Base-by-base conservation (phyloP, 805 yeast species). In the Wickerhamomyces silvicola region DNA sequence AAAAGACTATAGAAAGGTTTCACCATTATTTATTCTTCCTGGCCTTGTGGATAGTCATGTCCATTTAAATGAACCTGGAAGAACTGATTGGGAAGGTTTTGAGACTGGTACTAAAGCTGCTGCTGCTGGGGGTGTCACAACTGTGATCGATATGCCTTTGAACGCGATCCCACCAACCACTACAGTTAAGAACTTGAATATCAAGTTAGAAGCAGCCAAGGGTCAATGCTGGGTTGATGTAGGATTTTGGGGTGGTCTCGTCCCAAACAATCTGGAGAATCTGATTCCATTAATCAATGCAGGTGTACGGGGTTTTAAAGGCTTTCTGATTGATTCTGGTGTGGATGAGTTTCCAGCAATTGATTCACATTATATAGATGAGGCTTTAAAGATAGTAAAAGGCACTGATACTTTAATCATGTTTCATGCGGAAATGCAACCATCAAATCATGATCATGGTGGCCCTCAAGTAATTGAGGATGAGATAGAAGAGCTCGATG, bases 71-170 rank as follows among this genome's bases (percentile, higher is more conserved):
- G 97, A 90, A 50, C 97, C 97, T 0, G 97, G 97, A n/a, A 66
- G 97, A 46, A 88, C 97, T 1, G 95, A 87, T 41, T 88, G 97
- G 97, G 97, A 88, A 58, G 97, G 97, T 2, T 88, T 90, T 54
- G 95, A 78, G n/a, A 81, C 95, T 0, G 97, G 97, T 0, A 88
- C 97, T 0, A 79, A 80, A 52, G 83, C 95, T 2, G 97, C 97
- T 0, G 94, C 94, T 0, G 70, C 88, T 10, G 97, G 97, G 12
- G 97, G 97, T 36, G 97, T 88, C 30, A 88, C 97, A 16, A 87
- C 96, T 0, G 94, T 88, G 13, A 72, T 88, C 13, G 97, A 88
- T 55, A 88, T 88, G 97, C 97, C 97, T 0, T 63, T 88, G 52
- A 88, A 88, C 57, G 95, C 96, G 4, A 78, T 88, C 28, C 97